Base-by-base conservation (phyloP, 1,139 yeast species). In the Yamadazyma atmosphaerica region DNA sequence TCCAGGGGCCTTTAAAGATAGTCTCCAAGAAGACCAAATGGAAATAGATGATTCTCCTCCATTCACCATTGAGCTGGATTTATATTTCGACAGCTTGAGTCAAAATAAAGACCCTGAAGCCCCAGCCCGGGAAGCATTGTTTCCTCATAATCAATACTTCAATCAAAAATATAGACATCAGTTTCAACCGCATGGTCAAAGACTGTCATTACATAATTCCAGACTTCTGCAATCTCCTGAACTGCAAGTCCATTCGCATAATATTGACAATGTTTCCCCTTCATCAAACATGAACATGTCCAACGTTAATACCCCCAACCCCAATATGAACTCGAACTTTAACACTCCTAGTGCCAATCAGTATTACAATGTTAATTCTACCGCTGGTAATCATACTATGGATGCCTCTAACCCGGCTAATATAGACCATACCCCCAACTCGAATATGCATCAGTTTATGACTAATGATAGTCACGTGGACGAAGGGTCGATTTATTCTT, bases 11-110 rank as follows among this genome's bases (percentile, higher is more conserved):
- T 64, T 61, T 42, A 53, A 50, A 34, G 54, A 41, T 22, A 46
- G 38, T 33, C 11, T 28, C n/a, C 11, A 30, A 4, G 43, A 45
- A 21, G 65, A 65, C 36, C 42, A 49, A 9, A 65, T 68, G 72
- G 73, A 67, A 15, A 38, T 68, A 18, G 73, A 67, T 39, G 70
- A 66, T 34, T 60, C 65, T 13, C 72, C 73, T 3, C 72, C 69
- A 8, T 67, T 68, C 39, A 60, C 72, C 2, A 56, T 68, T 14
- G 73, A 63, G 25, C 65, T 60, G 61, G 69, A 64, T 38, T 35
- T 55, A 22, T 58, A 44, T 33, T 50, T 48, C 36, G 63, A 58
- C 41, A 46, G 55, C 4, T 21, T 37, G 8, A 48, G 47, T 35
- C 38, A 36, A 17, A 36, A 32, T 23, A 23, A 17, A 9, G 21